Evolutionary conservation across 768 basidiomycete genomes (phyloP).

Genomic region (Podaxis mareebaensis): DNA sequence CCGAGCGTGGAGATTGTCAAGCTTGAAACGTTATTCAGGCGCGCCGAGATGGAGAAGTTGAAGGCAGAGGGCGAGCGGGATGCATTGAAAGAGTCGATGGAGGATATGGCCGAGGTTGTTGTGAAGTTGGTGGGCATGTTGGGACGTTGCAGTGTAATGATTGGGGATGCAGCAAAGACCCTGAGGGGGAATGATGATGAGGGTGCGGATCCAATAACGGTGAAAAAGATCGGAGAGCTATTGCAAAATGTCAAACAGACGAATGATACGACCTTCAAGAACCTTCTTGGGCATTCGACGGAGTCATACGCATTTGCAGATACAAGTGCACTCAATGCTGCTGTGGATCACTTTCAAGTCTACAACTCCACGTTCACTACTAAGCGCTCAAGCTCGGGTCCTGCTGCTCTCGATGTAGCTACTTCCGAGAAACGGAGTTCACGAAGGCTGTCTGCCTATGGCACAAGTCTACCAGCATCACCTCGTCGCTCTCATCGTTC

Average conservation of each 20-base stretch:
- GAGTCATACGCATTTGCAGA: slow-evolving; percentile 52
- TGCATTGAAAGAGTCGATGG: slow-evolving; percentile 60
- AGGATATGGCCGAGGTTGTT: slow-evolving; percentile 64
- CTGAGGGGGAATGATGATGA: slow-evolving; percentile 32
- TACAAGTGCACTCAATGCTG: slow-evolving; percentile 31
- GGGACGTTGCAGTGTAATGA: slow-evolving; percentile 72
- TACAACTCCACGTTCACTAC: slow-evolving; percentile 50
- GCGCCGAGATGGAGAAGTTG: slow-evolving; percentile 68
- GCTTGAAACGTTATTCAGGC: slow-evolving; percentile 63
- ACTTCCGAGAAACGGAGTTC: slow-evolving; percentile 25
- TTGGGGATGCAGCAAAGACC: slow-evolving; percentile 55
- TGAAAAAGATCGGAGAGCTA: slow-evolving; percentile 49
- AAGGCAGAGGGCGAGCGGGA: slow-evolving; percentile 68
- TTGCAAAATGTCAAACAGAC: slow-evolving; percentile 58
- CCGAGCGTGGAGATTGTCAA: slow-evolving; percentile 67
- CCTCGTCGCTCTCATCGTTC: slow-evolving; percentile 52
- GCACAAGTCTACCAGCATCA: slow-evolving; percentile 49
- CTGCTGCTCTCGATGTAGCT: slow-evolving; percentile 40
- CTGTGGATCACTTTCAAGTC: slow-evolving; percentile 51
- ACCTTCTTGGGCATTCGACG: slow-evolving; percentile 67
- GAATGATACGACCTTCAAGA: slow-evolving; percentile 70
- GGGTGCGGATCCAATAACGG: slow-evolving; percentile 34
- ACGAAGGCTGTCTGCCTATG: slow-evolving; percentile 41
- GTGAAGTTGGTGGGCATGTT: slow-evolving; percentile 79
- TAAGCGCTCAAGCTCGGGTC: slow-evolving; percentile 51